Evolutionary conservation across 1,284 basidiomycete genomes (phyloP), one percentile per base, ranked within the genome.

Genomic region (Trichosporon coremiiforme): DNA sequence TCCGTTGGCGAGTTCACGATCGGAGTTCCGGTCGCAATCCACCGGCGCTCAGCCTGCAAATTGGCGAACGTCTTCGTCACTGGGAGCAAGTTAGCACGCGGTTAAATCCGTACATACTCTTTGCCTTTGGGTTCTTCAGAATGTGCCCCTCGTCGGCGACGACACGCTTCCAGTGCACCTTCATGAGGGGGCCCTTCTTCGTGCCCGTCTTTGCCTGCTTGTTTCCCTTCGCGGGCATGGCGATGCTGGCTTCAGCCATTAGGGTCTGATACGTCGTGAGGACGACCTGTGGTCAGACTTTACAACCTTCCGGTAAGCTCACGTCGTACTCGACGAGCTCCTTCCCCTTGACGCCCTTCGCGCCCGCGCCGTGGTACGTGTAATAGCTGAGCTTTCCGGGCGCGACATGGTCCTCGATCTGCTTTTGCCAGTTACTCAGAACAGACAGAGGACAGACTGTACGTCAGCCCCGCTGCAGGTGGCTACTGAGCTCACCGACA

Each of bases 381-480:
- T 88, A 90, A 63, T 80, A 84, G 0, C 85, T 86, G 31, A 94
- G 78, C 1, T 86, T 80, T 5, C 87, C 89, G 25, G 84, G 84
- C 10, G 82, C 84, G 68, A 91, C 88, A 74, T 95, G 93, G 68
- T 94, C 93, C 33, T 86, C 80, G 41, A 95, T 89, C 80, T 96
- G 94, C 75, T 92, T 90, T 77, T 92, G 90, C 94, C 94, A 96
- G 77, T 96, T 96, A 13, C 91, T 93, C 6, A 95, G 82, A 0
- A 96, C 89, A 0, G 92, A 94, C 20, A 95, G 87, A 0, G 94
- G 94, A 20, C 89, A 90, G 45, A 96, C 94, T 94, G 76, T 15
- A 22, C 4, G 63, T 66, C 66, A 36, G 64, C 57, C 67, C 20
- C 62, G 55, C 33, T 50, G 36, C 4, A 3, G 0, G 66, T 20